Conservation (phyloP, 306 rosid genomes). For the Myrica gale region DNA sequence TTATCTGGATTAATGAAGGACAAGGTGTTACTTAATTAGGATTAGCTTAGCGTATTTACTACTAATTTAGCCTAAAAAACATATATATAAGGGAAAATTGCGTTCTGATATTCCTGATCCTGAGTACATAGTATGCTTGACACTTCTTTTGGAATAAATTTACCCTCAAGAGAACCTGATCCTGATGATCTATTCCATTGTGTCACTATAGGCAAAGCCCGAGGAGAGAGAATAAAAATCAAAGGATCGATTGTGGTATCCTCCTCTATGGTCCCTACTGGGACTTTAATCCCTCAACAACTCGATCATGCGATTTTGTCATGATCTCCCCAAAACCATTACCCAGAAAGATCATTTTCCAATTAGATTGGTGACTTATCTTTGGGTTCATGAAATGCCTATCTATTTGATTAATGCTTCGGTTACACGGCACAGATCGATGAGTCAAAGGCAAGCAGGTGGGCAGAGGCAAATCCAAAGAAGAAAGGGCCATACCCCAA, state of each 20-base stretch:
- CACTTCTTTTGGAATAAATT: background rate
- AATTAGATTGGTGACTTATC: slow-evolving; percentile 32
- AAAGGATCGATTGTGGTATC: slow-evolving; percentile 21
- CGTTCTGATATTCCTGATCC: too few relatives aligned
- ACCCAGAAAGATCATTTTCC: slow-evolving; percentile 20
- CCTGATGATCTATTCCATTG: background rate
- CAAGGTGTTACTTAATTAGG: too few relatives aligned
- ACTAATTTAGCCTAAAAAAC: background rate
- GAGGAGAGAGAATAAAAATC: background rate
- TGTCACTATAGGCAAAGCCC: background rate
- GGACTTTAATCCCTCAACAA: slow-evolving; percentile 28
- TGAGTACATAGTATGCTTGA: too few relatives aligned
- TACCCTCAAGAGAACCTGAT: background rate
- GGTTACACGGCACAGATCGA: too few relatives aligned
- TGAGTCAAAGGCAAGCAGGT: too few relatives aligned
- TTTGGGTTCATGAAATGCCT: slow-evolving; percentile 23
- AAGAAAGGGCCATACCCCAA: too few relatives aligned
- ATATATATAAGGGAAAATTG: background rate
- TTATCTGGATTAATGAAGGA: too few relatives aligned
- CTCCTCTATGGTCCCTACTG: slow-evolving; percentile 33
- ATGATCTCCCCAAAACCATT: slow-evolving; percentile 13
- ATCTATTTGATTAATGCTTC: too few relatives aligned
- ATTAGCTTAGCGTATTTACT: background rate
- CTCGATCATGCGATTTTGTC: slow-evolving; percentile 24
- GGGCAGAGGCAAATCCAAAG: too few relatives aligned